These are phyloP conservation scores for Elsinoe necatrix DNA, from an alignment of 2,329 filamentous ascomycete genomes.

Conservation along the genomic window DNA sequence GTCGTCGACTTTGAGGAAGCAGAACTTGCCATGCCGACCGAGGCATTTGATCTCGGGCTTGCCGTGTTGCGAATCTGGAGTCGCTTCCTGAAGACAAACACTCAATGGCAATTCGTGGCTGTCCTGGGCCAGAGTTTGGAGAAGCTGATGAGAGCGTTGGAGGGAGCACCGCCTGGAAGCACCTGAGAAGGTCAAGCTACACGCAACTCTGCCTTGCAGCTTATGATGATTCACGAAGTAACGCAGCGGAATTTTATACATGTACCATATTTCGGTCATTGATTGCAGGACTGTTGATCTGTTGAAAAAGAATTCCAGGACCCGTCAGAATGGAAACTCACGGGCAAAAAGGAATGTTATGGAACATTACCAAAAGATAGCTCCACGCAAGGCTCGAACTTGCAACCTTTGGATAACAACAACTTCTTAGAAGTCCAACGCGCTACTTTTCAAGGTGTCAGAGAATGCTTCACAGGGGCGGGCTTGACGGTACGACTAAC, in stretches of 20 bases:
- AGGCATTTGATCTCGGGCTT: background rate
- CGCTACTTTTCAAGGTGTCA: no score
- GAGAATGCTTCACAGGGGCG: no score
- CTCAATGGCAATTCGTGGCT: conserved; percentile 9
- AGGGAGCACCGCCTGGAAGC: background rate
- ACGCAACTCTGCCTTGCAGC: background rate
- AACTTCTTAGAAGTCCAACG: no score
- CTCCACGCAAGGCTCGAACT: no score
- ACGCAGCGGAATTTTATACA: background rate
- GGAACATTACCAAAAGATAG: no score
- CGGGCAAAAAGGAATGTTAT: no score
- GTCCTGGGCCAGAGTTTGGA: conserved; percentile 1
- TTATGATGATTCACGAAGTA: background rate
- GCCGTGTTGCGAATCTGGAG: conserved; percentile 5
- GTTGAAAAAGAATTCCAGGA: no score
- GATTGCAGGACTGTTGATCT: no score
- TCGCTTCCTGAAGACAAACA: conserved; percentile 1
- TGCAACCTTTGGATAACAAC: no score
- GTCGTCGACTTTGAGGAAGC: conserved; percentile 10
- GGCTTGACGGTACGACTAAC: no score
- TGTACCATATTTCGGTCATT: no score
- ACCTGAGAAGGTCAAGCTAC: background rate
- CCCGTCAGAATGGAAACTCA: no score
- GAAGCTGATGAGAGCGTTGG: background rate
- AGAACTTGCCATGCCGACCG: background rate